These are phyloP conservation scores for Leptographium radiaticola DNA, from an alignment of 2,329 filamentous ascomycete genomes.

Conservation along the genomic window DNA sequence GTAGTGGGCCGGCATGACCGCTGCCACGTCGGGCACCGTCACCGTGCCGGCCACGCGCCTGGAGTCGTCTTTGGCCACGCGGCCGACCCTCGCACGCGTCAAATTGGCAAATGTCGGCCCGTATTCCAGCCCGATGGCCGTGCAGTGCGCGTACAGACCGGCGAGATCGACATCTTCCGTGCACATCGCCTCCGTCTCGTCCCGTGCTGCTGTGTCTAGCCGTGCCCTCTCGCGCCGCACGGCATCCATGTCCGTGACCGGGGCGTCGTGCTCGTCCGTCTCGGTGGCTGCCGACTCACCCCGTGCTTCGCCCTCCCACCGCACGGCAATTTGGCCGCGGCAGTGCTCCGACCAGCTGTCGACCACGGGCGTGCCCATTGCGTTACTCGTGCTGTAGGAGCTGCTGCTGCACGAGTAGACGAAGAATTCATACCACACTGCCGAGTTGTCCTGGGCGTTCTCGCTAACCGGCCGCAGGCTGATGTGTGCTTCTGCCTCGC, in stretches of 20 bases:
- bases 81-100: conserved; percentile 3
- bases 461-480: conserved; percentile 12
- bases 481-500: conserved; percentile 11
- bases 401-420: conserved; percentile 13
- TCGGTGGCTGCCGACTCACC: background rate
- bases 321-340: conserved; percentile 11
- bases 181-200: conserved; percentile 2
- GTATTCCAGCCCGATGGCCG: conserved; percentile 12
- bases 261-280: background rate
- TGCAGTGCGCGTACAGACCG: conserved; percentile 10
- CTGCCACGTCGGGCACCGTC: conserved; percentile 8
- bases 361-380: conserved; percentile 6
- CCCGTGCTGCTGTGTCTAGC: background rate
- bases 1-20: conserved; percentile 9
- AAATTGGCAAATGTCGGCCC: conserved; percentile 13
- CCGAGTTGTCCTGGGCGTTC: conserved; percentile 9
- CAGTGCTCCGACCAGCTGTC: conserved; percentile 15
- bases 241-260: conserved; percentile 4
- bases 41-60: conserved; percentile 7
- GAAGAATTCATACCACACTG: conserved; percentile 15
- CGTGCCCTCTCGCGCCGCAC: background rate
- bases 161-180: conserved; percentile 4
- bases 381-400: conserved; percentile 6
- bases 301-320: background rate
- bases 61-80: background rate